Evolutionary conservation across 352 stramenopile genomes (phyloP), one percentile per base, ranked within the genome.

Genomic region (Globisporangium canariense): DNA sequence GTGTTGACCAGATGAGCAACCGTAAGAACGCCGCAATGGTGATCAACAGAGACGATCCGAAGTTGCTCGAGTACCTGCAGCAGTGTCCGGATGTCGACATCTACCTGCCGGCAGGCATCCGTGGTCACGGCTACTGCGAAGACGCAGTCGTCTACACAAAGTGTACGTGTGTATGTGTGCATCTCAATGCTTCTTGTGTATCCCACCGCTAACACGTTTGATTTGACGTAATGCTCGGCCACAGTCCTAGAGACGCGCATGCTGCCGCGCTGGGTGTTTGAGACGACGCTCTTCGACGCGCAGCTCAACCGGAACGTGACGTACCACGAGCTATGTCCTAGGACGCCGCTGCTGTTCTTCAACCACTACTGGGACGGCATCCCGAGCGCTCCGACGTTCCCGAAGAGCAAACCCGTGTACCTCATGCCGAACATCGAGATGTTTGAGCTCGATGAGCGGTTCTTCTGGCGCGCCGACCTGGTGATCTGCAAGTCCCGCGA

Each of bases 31-130:
- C 69, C 20, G 25, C 64, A 40, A 67, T 60, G 14, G 69, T 69
- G 40, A 25, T 86, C 36, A 68, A 75, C 14, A 50, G 70, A 22
- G 65, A 74, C 58, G 69, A 78, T 63, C 69, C 76, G 25, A 9
- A 67, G 4, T 50, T 90, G 46, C 32, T 90, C 10, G 65, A 79
- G 6, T 60, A 76, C 20, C 68, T 92, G n/a, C 67, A 64, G 11
- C 62, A 86, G 59, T 93, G 83, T 51, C 73, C 81, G 0, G 74
- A 82, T n/a, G 57, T 93, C 45, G 83, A 93, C 58, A 54, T 91
- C n/a, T 91, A 81, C 68, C 49, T 88, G 3, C 80, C 84, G 0
- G 62, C 45, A 0, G 58, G 67, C 0, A 57, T 87, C 28, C 67
- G 79, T 28, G 76, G 72, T 32, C 72, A 76, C 28, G 67, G 75